These are phyloP conservation scores for Leishmania tropica DNA, from an alignment of 208 protist species.

Conservation along the genomic window DNA sequence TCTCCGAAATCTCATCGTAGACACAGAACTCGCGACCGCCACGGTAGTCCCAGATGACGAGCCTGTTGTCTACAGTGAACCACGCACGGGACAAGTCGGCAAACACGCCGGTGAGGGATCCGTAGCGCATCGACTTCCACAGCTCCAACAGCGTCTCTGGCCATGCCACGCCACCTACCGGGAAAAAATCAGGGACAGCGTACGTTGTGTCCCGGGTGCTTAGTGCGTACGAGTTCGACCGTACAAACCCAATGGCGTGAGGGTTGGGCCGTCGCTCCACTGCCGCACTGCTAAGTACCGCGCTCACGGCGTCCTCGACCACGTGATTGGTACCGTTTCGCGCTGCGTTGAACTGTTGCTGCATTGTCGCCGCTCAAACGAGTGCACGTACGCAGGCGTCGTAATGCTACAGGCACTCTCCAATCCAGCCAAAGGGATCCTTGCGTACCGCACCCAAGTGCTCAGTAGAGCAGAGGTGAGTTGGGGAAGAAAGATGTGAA, in stretches of 20 bases:
- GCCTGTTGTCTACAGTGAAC: conserved; percentile 86
- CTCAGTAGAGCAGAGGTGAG: neutral
- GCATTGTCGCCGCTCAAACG: neutral
- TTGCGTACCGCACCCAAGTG: neutral
- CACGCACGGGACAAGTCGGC: conserved; percentile 74
- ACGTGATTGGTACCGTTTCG: conserved; percentile 3
- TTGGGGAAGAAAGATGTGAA: neutral
- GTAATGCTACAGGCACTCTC: neutral
- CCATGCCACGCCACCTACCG: conserved; percentile 70
- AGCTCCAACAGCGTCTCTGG: conserved; percentile 67
- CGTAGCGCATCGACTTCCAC: conserved; percentile 70
- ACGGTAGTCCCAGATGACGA: conserved; percentile 87
- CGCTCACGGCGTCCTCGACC: conserved; percentile 68
- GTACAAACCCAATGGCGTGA: conserved; percentile 53
- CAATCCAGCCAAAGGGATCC: too few relatives aligned
- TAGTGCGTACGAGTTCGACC: conserved; percentile 66
- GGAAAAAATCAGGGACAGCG: conserved; percentile 78
- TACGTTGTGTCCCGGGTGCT: conserved; percentile 76
- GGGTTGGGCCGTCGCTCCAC: conserved; percentile 47
- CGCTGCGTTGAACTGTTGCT: neutral
- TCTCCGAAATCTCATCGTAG: conserved; percentile 83
- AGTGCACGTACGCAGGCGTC: neutral
- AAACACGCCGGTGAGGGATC: conserved; percentile 81
- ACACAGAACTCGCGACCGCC: conserved; percentile 75
- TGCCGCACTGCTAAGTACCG: conserved; percentile 43